These are phyloP conservation scores for Mycena venus DNA, from an alignment of 768 basidiomycete genomes.

Conservation along the genomic window DNA sequence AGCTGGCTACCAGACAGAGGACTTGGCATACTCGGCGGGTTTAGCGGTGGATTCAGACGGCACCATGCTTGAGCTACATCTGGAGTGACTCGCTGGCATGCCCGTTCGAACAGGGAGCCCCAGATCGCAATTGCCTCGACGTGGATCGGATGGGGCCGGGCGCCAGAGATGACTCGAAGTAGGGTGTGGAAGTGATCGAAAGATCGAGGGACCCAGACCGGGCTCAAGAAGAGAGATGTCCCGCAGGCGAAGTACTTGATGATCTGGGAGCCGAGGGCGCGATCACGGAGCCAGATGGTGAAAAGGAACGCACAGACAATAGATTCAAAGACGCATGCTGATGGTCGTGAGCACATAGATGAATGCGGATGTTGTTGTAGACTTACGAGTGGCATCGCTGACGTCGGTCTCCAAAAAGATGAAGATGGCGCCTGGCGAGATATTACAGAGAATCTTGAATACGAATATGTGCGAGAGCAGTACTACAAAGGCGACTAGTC, in stretches of 20 bases:
- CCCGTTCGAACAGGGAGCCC: background rate
- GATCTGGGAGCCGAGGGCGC: background rate
- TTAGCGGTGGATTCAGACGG: background rate
- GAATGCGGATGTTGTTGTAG: background rate
- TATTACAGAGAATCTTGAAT: background rate
- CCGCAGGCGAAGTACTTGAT: background rate
- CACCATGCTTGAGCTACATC: background rate
- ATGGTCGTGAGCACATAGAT: background rate
- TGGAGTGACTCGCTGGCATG: background rate
- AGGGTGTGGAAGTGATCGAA: background rate
- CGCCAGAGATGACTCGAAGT: background rate
- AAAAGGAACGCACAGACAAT: background rate
- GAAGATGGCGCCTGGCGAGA: background rate
- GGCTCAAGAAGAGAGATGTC: background rate
- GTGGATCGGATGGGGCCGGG: background rate
- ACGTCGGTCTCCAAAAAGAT: background rate
- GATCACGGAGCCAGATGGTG: background rate
- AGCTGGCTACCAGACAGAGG: background rate
- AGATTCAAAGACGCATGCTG: background rate
- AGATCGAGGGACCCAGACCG: background rate
- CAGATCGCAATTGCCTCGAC: background rate
- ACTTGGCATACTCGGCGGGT: background rate
- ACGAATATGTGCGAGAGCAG: background rate
- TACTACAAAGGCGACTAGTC: background rate
- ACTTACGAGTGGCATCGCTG: background rate